Base-by-base conservation (phyloP, 805 yeast species). In the Candida multigemmis region DNA sequence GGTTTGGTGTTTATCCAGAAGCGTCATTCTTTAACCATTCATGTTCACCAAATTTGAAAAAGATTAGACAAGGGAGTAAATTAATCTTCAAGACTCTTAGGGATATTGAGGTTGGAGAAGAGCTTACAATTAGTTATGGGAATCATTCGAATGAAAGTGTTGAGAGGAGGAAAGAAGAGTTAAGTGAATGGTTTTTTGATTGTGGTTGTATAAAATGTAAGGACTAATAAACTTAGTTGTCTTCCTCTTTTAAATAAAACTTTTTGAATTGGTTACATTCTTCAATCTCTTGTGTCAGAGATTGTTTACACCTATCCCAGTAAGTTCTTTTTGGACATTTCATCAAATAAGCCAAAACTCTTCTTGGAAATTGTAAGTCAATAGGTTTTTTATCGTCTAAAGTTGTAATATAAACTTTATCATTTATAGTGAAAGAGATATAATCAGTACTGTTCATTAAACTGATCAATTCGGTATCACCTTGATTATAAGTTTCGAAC, bases 301-400 rank as follows among this genome's bases (percentile, higher is more conserved):
- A 53, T 47, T 85, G 93, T 25, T 57, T 53, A 42, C 96, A 85
- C 27, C 71, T 69, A 31, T 77, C 78, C 96, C 96, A 86, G 32
- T 73, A 74, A 1, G 70, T 49, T 35, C 86, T 60, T 27, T 74
- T 75, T 2, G 79, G 77, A 10, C 70, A 56, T 23, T 65, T 71
- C 26, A 86, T 44, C 3, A 77, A 50, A 35, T 63, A 62, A 0
- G 95, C 87, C 16, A 83, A 41, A 1, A 81, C 86, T 41, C 85
- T 66, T 46, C 96, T 62, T 2, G 94, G 94, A 41, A 87, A 82
- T 39, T 83, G 94, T 9, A 84, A 51, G 47, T 87, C 96, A 6
- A 85, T 53, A 8, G 63, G 38, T 27, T 60, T 60, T 3, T 44
- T 35, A 1, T 47, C 44, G 24, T 46, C 48, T 12, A 46, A 34